Conservation (phyloP, 1,284 basidiomycete genomes). For the Tetrapyrgos nigripes region DNA sequence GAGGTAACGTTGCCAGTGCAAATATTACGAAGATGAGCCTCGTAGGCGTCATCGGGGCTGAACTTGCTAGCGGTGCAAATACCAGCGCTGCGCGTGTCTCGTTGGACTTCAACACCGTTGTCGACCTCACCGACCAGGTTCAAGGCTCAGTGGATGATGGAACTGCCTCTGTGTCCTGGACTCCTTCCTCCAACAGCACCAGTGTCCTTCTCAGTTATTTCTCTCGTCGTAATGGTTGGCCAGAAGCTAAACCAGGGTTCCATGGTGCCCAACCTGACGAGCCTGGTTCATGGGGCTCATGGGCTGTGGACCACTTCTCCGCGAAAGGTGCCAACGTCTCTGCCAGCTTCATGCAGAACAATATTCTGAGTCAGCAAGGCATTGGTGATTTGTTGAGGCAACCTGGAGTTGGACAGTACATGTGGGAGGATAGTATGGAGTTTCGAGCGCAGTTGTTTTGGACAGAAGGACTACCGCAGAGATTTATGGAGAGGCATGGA, state of each 20-base stretch:
- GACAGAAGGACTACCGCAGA: conserved; percentile 19
- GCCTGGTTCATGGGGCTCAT: conserved; percentile 24
- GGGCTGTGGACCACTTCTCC: conserved; percentile 26
- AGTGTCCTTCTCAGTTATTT: conserved; percentile 22
- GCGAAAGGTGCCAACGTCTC: conserved; percentile 21
- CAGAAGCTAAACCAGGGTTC: conserved; percentile 20
- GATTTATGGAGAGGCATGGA: conserved; percentile 22
- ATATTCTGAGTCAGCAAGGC: conserved; percentile 17
- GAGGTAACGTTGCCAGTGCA: conserved; percentile 17
- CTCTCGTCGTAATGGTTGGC: conserved; percentile 22
- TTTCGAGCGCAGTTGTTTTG: conserved; percentile 22
- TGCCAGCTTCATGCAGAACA: conserved; percentile 19
- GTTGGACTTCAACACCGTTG: conserved; percentile 19
- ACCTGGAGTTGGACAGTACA: conserved; percentile 23
- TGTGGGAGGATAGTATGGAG: conserved; percentile 26
- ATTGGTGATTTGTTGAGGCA: conserved; percentile 17
- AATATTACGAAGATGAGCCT: conserved; percentile 18
- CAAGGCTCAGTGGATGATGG: neutral
- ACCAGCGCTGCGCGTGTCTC: conserved; percentile 14
- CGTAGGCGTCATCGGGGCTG: conserved; percentile 20
- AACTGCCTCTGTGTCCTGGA: conserved; percentile 12
- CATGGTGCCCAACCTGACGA: conserved; percentile 15
- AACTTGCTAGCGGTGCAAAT: conserved; percentile 16
- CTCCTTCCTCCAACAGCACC: conserved; percentile 12
- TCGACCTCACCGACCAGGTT: conserved; percentile 21